Evolutionary conservation across 164 flowering plant genomes (phyloP).

Genomic region (Macadamia integrifolia): DNA sequence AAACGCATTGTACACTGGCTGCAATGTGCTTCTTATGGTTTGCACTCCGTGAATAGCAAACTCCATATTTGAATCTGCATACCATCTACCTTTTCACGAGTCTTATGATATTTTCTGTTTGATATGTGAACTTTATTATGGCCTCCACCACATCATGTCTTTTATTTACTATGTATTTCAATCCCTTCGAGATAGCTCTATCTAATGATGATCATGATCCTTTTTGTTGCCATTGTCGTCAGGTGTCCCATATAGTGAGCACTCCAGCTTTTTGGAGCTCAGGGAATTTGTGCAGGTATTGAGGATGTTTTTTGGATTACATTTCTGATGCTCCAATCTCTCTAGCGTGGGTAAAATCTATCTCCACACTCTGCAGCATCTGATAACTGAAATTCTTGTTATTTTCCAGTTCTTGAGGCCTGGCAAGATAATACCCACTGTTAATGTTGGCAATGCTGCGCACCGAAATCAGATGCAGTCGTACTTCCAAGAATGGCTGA

Average conservation of each 20-base stretch:
- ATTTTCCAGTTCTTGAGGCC: conserved; percentile 57
- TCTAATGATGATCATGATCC: not conserved
- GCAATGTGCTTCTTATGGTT: no score
- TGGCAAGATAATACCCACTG: conserved; percentile 72
- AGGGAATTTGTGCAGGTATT: conserved; percentile 63
- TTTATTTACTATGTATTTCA: not conserved
- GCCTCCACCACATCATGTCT: not conserved
- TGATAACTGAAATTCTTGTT: not conserved
- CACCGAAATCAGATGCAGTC: conserved; percentile 66
- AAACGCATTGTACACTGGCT: no score
- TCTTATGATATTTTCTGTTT: no score
- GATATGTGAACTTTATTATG: no score
- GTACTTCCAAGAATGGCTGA: conserved; percentile 52
- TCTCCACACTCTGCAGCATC: not conserved
- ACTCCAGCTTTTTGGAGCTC: conserved; percentile 73
- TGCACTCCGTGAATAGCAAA: no score
- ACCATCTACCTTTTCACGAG: no score
- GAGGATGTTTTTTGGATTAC: not conserved
- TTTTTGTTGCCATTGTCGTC: conserved; percentile 12
- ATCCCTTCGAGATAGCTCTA: not conserved
- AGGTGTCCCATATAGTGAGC: conserved; percentile 84
- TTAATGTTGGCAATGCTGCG: conserved; percentile 54
- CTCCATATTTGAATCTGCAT: no score
- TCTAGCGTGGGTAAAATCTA: not conserved
- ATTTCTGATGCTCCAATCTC: not conserved